Percentiles rank a stretch among this genome's conserved stretches.
Evolutionary conservation across 2,329 filamentous ascomycete species (phyloP).

Genomic region (Botrytis galanthina): DNA sequence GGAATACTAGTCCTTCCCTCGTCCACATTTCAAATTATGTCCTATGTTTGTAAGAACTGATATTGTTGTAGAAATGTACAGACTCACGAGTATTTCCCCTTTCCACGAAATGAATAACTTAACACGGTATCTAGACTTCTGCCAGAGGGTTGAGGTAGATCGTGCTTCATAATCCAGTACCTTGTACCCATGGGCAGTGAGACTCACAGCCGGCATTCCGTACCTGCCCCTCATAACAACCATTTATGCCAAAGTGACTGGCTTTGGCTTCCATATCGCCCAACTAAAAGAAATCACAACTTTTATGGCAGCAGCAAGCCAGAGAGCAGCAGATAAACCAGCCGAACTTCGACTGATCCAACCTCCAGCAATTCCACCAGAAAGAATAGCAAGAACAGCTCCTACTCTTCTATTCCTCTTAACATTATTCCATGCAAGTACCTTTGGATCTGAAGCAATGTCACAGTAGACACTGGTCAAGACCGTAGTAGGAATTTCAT

Average conservation of each 20-base stretch:
- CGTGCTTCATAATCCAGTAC: background rate
- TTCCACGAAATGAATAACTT: background rate
- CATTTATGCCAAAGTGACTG: conserved; percentile 8
- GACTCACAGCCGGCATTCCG: background rate
- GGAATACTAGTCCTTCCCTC: too few relatives aligned
- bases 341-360: conserved; percentile 51
- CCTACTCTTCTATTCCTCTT: conserved; percentile 53
- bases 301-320: conserved; percentile 50
- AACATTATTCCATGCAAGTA: conserved; percentile 47
- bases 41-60: background rate
- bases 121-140: background rate
- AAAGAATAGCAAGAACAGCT: conserved; percentile 50
- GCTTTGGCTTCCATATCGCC: conserved; percentile 54
- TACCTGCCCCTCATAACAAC: background rate
- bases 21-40: background rate
- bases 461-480: conserved; percentile 82
- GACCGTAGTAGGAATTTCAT: conserved; percentile 73
- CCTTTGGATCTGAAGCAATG: conserved; percentile 63
- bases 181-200: background rate
- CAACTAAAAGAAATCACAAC: conserved; percentile 54
- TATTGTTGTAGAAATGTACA: background rate
- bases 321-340: conserved; percentile 51
- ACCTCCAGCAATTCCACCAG: conserved; percentile 55
- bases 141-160: background rate
- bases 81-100: background rate